A percentile compares a stretch with the other conserved stretches of the same genome.
Conservation (phyloP, 1,284 basidiomycete species). For the Heterobasidion occidentale region DNA sequence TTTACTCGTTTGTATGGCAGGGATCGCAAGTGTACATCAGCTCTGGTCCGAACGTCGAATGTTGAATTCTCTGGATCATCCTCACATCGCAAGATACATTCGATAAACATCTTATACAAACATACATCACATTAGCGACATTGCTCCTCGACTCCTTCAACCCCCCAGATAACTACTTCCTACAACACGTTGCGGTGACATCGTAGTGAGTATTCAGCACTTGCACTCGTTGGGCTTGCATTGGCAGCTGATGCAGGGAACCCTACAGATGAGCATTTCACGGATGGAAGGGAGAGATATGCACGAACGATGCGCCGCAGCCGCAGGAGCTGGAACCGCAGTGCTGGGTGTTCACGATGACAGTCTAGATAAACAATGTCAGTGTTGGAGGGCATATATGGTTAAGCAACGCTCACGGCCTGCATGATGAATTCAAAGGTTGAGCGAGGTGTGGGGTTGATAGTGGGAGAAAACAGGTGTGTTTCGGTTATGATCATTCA, state of each 20-base stretch:
- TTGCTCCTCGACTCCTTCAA: too few species aligned
- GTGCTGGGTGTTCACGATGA: constrained; percentile 29
- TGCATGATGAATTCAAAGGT: background rate
- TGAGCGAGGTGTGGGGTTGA: background rate
- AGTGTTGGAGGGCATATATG: background rate
- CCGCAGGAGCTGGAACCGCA: constrained; percentile 43
- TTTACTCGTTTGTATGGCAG: too few species aligned
- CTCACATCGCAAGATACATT: background rate
- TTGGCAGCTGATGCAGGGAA: constrained; percentile 30
- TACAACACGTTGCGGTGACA: background rate
- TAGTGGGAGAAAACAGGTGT: background rate
- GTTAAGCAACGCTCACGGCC: too few species aligned
- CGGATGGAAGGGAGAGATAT: background rate
- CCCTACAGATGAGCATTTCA: background rate
- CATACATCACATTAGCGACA: background rate
- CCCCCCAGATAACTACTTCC: too few species aligned
- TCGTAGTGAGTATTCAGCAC: constrained; percentile 26
- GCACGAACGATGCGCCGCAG: constrained; percentile 42
- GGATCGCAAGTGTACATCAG: too few species aligned
- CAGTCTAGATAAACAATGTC: background rate
- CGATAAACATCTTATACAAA: background rate
- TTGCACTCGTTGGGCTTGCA: constrained; percentile 47
- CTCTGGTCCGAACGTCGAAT: too few species aligned
- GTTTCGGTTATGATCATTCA: background rate
- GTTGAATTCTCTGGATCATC: too few species aligned